A percentile compares a stretch with the other conserved stretches of the same genome.
phyloP scores from a whole-genome alignment of 2,329 filamentous ascomycete genomes.

The Zarea fungicola region DNA sequence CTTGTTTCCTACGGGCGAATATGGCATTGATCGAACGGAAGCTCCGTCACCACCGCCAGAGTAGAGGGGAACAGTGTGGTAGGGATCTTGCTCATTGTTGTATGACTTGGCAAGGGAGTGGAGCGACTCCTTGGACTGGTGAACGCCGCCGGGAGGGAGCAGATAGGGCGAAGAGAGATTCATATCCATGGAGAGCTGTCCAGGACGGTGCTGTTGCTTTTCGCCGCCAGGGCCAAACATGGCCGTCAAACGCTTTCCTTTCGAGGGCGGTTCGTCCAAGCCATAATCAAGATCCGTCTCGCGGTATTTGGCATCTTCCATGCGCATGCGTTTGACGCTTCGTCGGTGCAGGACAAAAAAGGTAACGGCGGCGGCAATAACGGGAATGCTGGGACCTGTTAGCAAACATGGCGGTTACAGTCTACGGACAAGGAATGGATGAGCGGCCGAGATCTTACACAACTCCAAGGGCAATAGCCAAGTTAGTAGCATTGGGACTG shows the following conservation, averaged over 20 bases:
- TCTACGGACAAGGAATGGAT: background rate
- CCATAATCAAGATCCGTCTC: slow-evolving; percentile 93
- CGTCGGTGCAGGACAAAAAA: slow-evolving; percentile 75
- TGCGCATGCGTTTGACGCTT: slow-evolving; percentile 62
- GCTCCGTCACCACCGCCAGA: slow-evolving; percentile 51
- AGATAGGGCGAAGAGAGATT: slow-evolving; percentile 81
- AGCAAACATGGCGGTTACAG: slow-evolving; percentile 13
- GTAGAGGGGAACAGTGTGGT: slow-evolving; percentile 59
- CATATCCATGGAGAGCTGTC: slow-evolving; percentile 66
- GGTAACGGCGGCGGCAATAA: slow-evolving; percentile 60
- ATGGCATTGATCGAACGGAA: slow-evolving; percentile 48
- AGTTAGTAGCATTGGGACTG: slow-evolving; percentile 47
- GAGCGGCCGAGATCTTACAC: slow-evolving; percentile 49
- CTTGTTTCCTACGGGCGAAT: slow-evolving; percentile 40
- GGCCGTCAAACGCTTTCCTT: slow-evolving; percentile 27
- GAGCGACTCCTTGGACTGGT: slow-evolving; percentile 78
- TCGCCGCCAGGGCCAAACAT: slow-evolving; percentile 48
- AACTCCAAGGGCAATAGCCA: slow-evolving; percentile 65
- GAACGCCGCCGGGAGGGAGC: slow-evolving; percentile 71
- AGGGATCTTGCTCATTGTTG: slow-evolving; percentile 75
- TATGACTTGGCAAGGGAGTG: slow-evolving; percentile 77
- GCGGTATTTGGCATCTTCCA: slow-evolving; percentile 80
- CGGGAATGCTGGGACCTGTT: slow-evolving; percentile 59
- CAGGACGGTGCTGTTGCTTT: slow-evolving; percentile 42
- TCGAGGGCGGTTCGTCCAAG: slow-evolving; percentile 50